Conservation (phyloP, 1,284 basidiomycete genomes). For the Trichosporon faecale region DNA sequence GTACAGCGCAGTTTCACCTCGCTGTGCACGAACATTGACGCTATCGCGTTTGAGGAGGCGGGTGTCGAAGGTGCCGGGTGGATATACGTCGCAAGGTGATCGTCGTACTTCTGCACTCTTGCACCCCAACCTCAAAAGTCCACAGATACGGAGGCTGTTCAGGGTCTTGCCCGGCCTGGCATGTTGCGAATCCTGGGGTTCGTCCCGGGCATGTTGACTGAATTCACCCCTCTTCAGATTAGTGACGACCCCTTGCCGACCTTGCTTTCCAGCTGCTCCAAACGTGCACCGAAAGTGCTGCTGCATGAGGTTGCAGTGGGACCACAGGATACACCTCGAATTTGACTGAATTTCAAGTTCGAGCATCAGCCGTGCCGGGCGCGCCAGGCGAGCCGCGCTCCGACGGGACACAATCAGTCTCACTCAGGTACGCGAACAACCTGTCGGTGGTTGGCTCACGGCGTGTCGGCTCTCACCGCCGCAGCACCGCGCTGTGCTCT, state of each 20-base stretch:
- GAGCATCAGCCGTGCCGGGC: neutral
- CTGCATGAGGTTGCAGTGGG: neutral
- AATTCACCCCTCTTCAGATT: neutral
- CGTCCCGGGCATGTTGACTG: neutral
- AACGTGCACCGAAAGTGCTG: neutral
- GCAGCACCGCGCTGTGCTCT: neutral
- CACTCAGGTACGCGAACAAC: neutral
- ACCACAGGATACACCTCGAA: neutral
- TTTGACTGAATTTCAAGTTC: neutral
- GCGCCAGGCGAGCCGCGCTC: neutral
- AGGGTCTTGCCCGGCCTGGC: neutral
- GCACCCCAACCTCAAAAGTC: neutral
- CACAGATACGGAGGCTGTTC: conserved; percentile 2
- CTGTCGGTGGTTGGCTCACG: neutral
- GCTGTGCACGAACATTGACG: neutral
- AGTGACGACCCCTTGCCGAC: neutral
- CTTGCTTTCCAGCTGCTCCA: neutral
- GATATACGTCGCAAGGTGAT: neutral
- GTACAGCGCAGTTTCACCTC: neutral
- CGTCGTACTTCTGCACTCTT: neutral
- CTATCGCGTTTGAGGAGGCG: neutral
- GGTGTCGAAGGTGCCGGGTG: neutral
- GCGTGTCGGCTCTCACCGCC: neutral
- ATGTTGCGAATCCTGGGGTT: neutral
- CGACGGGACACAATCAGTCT: neutral